These are phyloP conservation scores for Chlorella sp. DNA, from an alignment of 139 green algal species.

Conservation along the genomic window DNA sequence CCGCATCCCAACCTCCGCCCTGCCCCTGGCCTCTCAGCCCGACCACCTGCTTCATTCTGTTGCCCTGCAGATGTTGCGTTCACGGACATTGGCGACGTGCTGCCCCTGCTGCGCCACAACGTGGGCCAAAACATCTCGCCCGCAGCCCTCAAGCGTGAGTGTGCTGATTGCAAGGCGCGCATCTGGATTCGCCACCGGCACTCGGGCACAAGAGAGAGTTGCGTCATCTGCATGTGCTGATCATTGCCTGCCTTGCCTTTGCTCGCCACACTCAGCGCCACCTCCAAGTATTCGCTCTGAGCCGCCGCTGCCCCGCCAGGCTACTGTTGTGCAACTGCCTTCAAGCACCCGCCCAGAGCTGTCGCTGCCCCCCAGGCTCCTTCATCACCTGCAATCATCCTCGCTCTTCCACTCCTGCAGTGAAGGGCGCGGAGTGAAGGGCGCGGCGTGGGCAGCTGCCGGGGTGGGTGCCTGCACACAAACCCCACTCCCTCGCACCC, in stretches of 20 bases:
- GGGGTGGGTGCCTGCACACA: slow-evolving; percentile 57
- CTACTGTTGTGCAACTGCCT: too few species aligned
- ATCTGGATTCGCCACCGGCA: not conserved
- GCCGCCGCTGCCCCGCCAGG: too few species aligned
- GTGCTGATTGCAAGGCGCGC: not conserved
- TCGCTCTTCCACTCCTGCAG: too few species aligned
- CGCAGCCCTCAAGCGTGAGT: slow-evolving; percentile 47
- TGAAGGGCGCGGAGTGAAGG: too few species aligned
- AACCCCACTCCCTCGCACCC: too few species aligned
- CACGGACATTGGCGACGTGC: slow-evolving; percentile 74
- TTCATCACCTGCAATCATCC: too few species aligned
- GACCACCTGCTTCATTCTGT: too few species aligned
- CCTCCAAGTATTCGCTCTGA: too few species aligned
- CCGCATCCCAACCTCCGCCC: not conserved
- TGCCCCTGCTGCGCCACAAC: slow-evolving; percentile 81
- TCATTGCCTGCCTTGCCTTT: not conserved
- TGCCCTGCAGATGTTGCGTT: slow-evolving; percentile 65
- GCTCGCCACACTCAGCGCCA: too few species aligned
- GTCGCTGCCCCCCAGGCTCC: not conserved
- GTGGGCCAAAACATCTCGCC: slow-evolving; percentile 78
- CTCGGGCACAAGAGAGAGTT: too few species aligned
- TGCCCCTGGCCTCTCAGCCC: not conserved
- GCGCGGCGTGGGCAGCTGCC: not conserved
- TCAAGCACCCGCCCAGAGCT: too few species aligned
- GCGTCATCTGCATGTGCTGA: not conserved